Evolutionary conservation across 2,329 filamentous ascomycete species (phyloP).

Genomic region (Colletotrichum agaves): DNA sequence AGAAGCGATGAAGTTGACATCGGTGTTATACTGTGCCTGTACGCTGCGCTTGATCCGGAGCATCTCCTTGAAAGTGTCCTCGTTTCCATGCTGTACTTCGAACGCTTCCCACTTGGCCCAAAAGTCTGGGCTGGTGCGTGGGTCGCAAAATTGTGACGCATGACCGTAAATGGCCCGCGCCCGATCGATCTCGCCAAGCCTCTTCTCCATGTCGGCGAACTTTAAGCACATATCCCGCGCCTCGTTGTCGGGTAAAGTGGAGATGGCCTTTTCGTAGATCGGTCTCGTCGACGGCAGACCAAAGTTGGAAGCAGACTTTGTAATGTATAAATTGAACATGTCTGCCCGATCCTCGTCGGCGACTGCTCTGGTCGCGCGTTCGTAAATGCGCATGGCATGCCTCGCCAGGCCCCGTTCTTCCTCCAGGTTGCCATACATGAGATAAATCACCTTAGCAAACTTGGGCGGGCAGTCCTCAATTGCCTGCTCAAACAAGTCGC

Average conservation of each 20-base stretch:
- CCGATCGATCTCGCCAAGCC: constrained; percentile 92
- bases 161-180: constrained; percentile 96
- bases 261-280: constrained; percentile 96
- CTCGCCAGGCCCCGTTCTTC: constrained; percentile 94
- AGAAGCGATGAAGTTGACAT: constrained; percentile 97
- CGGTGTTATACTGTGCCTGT: constrained; percentile 97
- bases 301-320: constrained; percentile 97
- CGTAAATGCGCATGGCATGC: constrained; percentile 99
- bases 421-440: constrained; percentile 98
- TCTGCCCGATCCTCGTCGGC: constrained; percentile 93
- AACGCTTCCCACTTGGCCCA: constrained; percentile 98
- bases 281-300: constrained; percentile 92
- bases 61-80: constrained; percentile 99
- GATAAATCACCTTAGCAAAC: constrained; percentile 94
- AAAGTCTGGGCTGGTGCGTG: constrained; percentile 87
- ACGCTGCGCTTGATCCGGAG: constrained; percentile 96
- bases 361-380: constrained; percentile 93
- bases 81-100: constrained; percentile 97
- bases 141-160: constrained; percentile 96
- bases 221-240: constrained; percentile 99
- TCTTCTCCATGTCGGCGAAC: constrained; percentile 95
- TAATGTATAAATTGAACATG: constrained; percentile 99
- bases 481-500: constrained; percentile 97
- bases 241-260: constrained; percentile 90
- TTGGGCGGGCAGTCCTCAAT: constrained; percentile 94